Evolutionary conservation across 345 rosid genomes (phyloP).

Genomic region (Hibiscus trionum): DNA sequence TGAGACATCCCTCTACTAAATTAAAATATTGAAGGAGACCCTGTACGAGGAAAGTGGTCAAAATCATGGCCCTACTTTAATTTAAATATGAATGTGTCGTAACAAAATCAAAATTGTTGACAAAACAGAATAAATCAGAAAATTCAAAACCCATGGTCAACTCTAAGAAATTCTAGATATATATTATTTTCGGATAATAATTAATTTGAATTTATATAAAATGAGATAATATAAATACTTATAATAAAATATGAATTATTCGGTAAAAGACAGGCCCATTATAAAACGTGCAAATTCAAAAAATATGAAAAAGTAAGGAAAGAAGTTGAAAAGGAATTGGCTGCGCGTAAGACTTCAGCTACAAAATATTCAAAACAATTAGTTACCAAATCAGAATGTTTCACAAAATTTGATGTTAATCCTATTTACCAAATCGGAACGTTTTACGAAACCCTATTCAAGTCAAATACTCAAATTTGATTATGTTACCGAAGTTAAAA

Average conservation of each 20-base stretch:
- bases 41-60: slow-evolving; percentile 22
- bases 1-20: slow-evolving; percentile 76
- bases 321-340: not conserved
- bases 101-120: no score
- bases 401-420: not conserved
- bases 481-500: no score
- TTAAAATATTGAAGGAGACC: slow-evolving; percentile 82
- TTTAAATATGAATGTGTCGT: not conserved
- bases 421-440: not conserved
- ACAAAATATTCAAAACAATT: not conserved
- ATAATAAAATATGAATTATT: no score
- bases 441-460: not conserved
- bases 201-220: no score
- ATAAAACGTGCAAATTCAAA: not conserved
- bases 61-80: not conserved
- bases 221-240: no score
- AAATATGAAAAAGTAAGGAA: not conserved
- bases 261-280: not conserved
- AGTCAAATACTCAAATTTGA: not conserved
- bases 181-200: no score
- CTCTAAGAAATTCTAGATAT: not conserved
- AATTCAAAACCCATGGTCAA: not conserved
- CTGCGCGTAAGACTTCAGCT: not conserved
- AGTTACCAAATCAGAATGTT: no score
- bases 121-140: not conserved